Percentiles rank a stretch among this genome's conserved stretches.
Evolutionary conservation across 345 rosid species (phyloP).

Genomic region (Linum tenue): DNA sequence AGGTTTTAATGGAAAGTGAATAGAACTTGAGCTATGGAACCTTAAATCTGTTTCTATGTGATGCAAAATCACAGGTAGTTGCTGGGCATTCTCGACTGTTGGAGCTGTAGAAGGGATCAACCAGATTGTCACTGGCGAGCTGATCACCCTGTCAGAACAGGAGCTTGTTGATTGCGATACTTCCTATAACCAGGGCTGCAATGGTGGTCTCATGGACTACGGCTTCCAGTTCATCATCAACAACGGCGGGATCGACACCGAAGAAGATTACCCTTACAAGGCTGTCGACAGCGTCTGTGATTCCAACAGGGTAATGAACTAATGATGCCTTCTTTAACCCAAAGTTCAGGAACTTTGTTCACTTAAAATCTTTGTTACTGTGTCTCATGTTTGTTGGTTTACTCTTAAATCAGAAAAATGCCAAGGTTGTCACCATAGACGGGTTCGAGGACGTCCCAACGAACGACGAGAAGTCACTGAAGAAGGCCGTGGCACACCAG

Average conservation of each 20-base stretch:
- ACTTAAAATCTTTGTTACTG: conserved; percentile 18
- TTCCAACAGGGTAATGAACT: conserved; percentile 11
- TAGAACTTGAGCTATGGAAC: neutral
- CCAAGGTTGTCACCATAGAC: conserved; percentile 4
- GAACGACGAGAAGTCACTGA: conserved; percentile 5
- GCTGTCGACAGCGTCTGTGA: conserved; percentile 15
- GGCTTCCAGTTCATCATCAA: conserved; percentile 23
- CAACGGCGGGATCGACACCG: conserved; percentile 23
- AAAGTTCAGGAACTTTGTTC: conserved; percentile 12
- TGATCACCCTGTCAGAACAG: conserved; percentile 24
- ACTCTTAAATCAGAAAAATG: conserved; percentile 12
- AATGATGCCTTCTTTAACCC: conserved; percentile 6
- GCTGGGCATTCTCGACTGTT: conserved; percentile 24
- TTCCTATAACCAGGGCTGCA: conserved; percentile 21
- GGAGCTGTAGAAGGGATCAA: conserved; percentile 16
- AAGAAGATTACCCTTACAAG: conserved; percentile 21
- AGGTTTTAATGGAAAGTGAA: neutral
- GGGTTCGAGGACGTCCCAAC: conserved; percentile 3
- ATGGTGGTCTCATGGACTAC: conserved; percentile 27
- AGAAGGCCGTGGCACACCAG: conserved; percentile 8
- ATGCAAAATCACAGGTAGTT: conserved; percentile 12
- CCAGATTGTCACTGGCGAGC: conserved; percentile 7
- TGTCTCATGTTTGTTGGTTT: conserved; percentile 19
- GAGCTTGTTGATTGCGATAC: conserved; percentile 28
- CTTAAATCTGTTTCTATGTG: neutral